Percentiles rank a stretch among this genome's conserved stretches.
Conservation (phyloP, 495 filamentous ascomycete species). For the Penicillium tannophilum region DNA sequence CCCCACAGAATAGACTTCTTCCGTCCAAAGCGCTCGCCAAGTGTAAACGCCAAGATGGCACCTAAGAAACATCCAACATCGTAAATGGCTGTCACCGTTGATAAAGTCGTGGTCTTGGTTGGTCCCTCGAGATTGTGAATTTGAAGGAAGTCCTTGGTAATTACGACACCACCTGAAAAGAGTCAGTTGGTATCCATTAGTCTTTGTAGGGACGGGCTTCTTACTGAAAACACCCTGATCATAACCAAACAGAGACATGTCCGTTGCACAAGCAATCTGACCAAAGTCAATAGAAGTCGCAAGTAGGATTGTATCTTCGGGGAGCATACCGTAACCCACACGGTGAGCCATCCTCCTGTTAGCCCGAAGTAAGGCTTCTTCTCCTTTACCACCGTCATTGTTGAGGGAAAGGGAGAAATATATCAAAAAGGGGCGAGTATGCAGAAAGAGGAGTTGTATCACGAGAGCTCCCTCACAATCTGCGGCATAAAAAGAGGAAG, state of each 20-base stretch:
- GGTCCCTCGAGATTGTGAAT: background rate
- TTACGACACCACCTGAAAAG: constrained; percentile 2
- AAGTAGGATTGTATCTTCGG: constrained; percentile 2
- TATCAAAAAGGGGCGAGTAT: background rate
- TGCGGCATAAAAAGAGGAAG: background rate
- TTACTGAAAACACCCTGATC: constrained; percentile 59
- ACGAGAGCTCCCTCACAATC: background rate
- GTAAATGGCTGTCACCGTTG: constrained; percentile 52
- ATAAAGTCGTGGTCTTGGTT: background rate
- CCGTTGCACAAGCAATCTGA: constrained; percentile 55
- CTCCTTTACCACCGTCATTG: background rate
- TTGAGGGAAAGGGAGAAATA: background rate
- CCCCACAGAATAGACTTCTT: constrained; percentile 55
- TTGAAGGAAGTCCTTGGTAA: constrained; percentile 4
- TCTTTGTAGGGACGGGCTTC: background rate
- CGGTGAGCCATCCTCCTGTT: constrained; percentile 58
- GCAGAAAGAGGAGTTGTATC: background rate
- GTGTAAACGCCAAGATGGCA: constrained; percentile 49
- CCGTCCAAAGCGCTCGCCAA: constrained; percentile 56
- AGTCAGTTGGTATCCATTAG: background rate
- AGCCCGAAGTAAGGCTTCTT: constrained; percentile 55
- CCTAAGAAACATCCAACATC: constrained; percentile 59
- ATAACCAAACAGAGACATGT: constrained; percentile 63
- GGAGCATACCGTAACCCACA: constrained; percentile 57
- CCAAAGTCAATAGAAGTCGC: constrained; percentile 23